Evolutionary conservation across 225 moss, liverwort and hornwort genomes (phyloP).

Genomic region (Bryum argenteum): DNA sequence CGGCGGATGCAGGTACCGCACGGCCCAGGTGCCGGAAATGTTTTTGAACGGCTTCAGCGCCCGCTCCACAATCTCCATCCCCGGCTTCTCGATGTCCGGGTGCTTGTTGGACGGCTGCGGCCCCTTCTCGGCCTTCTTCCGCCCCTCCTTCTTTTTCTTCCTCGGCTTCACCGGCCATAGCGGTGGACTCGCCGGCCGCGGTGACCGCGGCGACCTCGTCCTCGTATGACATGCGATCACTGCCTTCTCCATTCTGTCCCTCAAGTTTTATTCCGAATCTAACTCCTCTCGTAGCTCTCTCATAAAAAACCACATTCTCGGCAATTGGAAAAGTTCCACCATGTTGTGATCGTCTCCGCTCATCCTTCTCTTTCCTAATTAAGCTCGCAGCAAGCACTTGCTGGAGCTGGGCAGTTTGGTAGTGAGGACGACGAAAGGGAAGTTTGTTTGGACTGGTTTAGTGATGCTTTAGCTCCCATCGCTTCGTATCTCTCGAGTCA

Average conservation of each 20-base stretch:
- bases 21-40: constrained; percentile 38
- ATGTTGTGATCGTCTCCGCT: neutral
- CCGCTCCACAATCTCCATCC: constrained; percentile 57
- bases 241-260: constrained; percentile 21
- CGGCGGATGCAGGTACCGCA: constrained; percentile 37
- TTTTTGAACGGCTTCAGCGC: constrained; percentile 54
- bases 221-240: constrained; percentile 33
- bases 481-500: constrained; percentile 49
- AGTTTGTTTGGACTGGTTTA: constrained; percentile 31
- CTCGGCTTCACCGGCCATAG: constrained; percentile 28
- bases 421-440: constrained; percentile 35
- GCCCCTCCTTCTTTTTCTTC: constrained; percentile 33
- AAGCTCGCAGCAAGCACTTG: neutral
- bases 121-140: constrained; percentile 47
- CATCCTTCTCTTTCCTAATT: neutral
- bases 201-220: constrained; percentile 19
- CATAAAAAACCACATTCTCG: neutral
- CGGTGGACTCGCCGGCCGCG: constrained; percentile 17
- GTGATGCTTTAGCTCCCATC: constrained; percentile 36
- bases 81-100: constrained; percentile 60
- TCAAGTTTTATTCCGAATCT: neutral
- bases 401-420: constrained; percentile 3
- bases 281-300: neutral
- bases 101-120: constrained; percentile 67
- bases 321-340: neutral